Evolutionary conservation across 2,329 filamentous ascomycete genomes (phyloP).

Genomic region (Xylaria sp.): DNA sequence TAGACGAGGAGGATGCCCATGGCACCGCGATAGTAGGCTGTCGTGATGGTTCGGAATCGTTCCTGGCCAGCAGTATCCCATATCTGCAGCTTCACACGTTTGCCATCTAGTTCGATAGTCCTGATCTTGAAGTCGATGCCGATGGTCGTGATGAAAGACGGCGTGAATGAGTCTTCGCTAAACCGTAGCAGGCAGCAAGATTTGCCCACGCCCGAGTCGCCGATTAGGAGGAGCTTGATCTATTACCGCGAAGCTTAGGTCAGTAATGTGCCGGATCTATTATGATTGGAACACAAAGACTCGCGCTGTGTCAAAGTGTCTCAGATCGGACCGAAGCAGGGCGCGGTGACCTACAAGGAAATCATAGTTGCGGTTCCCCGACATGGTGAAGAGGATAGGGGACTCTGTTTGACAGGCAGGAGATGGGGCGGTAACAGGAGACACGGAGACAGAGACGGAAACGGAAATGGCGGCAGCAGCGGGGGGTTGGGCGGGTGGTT

Average conservation of each 20-base stretch:
- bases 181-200: constrained; percentile 96
- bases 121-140: constrained; percentile 99
- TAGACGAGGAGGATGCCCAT: constrained; percentile 99
- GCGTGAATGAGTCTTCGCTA: constrained; percentile 96
- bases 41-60: constrained; percentile 98
- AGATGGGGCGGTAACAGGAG: constrained; percentile 4
- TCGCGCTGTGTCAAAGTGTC: background rate
- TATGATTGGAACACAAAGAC: background rate
- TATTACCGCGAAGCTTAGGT: constrained; percentile 47
- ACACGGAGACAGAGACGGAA: constrained; percentile 10
- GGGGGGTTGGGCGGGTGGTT: constrained; percentile 8
- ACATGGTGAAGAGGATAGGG: constrained; percentile 66
- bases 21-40: constrained; percentile 96
- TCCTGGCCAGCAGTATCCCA: constrained; percentile 99
- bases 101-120: constrained; percentile 98
- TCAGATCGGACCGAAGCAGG: background rate
- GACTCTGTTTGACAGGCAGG: constrained; percentile 3
- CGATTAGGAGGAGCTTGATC: constrained; percentile 97
- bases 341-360: constrained; percentile 77
- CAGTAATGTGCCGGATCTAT: constrained; percentile 9
- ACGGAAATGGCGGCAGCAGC: constrained; percentile 5
- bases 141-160: constrained; percentile 98
- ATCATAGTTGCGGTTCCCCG: constrained; percentile 98
- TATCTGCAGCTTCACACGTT: constrained; percentile 98
- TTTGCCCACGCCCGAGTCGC: constrained; percentile 95